Evolutionary conservation across 78 protist species (phyloP).

Genomic region (Dictyostelium firmibasis): DNA sequence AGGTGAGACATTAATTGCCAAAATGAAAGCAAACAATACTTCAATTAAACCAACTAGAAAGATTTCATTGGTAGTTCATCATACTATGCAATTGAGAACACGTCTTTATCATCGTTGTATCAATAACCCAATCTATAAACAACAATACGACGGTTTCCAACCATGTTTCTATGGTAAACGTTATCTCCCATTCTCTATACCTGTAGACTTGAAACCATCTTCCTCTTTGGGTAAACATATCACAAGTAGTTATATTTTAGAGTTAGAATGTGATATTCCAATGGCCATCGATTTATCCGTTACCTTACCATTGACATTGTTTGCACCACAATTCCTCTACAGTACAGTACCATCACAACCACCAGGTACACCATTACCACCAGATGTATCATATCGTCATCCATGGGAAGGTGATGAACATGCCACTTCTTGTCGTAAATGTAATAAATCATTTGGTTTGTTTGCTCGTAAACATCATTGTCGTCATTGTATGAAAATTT

Average conservation of each 20-base stretch:
- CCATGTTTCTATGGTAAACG: conserved; percentile 81
- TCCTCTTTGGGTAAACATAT: conserved; percentile 48
- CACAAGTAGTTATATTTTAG: conserved; percentile 8
- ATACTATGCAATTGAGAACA: conserved; percentile 27
- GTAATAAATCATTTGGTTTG: conserved; percentile 16
- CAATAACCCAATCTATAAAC: conserved; percentile 21
- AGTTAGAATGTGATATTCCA: conserved; percentile 61
- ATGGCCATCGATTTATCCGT: conserved; percentile 56
- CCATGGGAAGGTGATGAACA: conserved; percentile 73
- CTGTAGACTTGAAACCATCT: conserved; percentile 56
- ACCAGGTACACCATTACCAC: conserved; percentile 72
- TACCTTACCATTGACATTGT: conserved; percentile 39
- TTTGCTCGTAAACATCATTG: conserved; percentile 75
- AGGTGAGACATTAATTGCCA: conserved; percentile 50
- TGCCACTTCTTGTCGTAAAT: conserved; percentile 1
- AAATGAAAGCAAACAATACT: conserved; percentile 58
- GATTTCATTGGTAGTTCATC: conserved; percentile 52
- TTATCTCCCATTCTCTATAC: conserved; percentile 63
- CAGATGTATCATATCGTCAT: conserved; percentile 64
- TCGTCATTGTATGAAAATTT: conserved; percentile 69
- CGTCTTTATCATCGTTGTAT: conserved; percentile 50
- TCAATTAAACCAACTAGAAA: conserved; percentile 31
- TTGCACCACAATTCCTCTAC: conserved; percentile 79
- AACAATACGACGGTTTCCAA: conserved; percentile 47
- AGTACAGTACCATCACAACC: conserved; percentile 41